phyloP scores from a whole-genome alignment of 176 grass and related monocot species.

The Alloteropsis semialata region DNA sequence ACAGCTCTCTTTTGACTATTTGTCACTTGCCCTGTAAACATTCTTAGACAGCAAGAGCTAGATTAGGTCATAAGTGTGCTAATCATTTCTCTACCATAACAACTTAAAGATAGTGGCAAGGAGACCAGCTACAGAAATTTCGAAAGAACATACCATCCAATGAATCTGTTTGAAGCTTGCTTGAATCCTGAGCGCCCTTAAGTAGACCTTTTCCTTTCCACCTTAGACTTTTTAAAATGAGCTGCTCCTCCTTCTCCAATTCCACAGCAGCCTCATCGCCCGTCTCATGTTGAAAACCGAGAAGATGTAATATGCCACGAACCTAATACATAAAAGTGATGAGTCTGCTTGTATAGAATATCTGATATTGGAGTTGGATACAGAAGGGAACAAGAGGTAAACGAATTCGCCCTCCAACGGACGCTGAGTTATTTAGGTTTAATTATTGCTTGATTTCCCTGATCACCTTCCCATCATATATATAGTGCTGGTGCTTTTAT shows the following conservation, averaged over 20 bases:
- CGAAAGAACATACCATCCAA: conserved; percentile 52
- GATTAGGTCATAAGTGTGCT: conserved; percentile 36
- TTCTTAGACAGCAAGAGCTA: conserved; percentile 53
- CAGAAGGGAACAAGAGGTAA: no score
- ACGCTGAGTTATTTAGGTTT: no score
- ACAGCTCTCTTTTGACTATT: conserved; percentile 58
- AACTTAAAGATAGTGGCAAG: neutral
- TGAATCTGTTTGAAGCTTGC: conserved; percentile 47
- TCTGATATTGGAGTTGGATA: no score
- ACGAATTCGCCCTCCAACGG: no score
- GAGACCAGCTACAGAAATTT: conserved; percentile 10
- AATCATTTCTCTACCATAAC: conserved; percentile 18
- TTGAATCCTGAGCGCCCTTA: conserved; percentile 40
- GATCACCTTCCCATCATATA: no score
- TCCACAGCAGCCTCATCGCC: conserved; percentile 72
- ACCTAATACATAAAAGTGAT: conserved; percentile 45
- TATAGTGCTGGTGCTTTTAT: no score
- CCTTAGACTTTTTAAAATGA: conserved; percentile 82
- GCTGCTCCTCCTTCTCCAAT: conserved; percentile 75
- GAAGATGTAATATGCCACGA: conserved; percentile 80
- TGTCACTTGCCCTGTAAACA: conserved; percentile 66
- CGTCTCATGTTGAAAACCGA: conserved; percentile 73
- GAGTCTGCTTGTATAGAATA: neutral
- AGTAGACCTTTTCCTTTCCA: conserved; percentile 73
- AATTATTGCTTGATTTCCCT: no score